A percentile compares a stretch with the other conserved stretches of the same genome.
Conservation (phyloP, 2,329 filamentous ascomycete species). For the Colletotrichum salicis region DNA sequence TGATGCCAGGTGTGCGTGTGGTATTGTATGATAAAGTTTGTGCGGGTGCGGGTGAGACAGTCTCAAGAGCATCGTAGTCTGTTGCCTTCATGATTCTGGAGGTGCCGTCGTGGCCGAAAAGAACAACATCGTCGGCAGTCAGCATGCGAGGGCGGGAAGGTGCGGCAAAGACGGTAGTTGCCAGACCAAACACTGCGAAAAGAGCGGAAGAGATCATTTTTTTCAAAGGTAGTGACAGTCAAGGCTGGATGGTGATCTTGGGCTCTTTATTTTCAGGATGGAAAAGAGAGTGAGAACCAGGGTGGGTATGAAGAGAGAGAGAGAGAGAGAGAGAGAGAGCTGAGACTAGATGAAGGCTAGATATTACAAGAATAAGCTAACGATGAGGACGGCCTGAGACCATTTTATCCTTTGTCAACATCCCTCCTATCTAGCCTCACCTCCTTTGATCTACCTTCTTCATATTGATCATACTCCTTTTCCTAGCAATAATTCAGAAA, state of each 20-base stretch:
- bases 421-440: neutral
- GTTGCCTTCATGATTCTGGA: conserved; percentile 41
- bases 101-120: conserved; percentile 39
- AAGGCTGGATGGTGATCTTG: too few species aligned
- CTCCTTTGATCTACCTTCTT: neutral
- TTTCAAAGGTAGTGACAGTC: neutral
- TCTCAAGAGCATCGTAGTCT: conserved; percentile 34
- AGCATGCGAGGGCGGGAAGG: conserved; percentile 5
- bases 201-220: neutral
- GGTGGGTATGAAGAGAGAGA: too few species aligned
- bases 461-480: too few species aligned
- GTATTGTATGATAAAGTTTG: neutral
- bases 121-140: conserved; percentile 40
- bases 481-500: neutral
- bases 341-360: neutral
- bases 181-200: conserved; percentile 7
- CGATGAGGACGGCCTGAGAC: neutral
- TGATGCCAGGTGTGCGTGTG: neutral
- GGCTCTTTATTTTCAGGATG: too few species aligned
- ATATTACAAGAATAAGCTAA: neutral
- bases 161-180: neutral
- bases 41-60: neutral
- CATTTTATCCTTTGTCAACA: neutral
- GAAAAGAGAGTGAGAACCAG: neutral
- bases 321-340: neutral